These are phyloP conservation scores for Stevia rebaudiana DNA, from an alignment of 140 eudicot genomes.

Conservation along the genomic window DNA sequence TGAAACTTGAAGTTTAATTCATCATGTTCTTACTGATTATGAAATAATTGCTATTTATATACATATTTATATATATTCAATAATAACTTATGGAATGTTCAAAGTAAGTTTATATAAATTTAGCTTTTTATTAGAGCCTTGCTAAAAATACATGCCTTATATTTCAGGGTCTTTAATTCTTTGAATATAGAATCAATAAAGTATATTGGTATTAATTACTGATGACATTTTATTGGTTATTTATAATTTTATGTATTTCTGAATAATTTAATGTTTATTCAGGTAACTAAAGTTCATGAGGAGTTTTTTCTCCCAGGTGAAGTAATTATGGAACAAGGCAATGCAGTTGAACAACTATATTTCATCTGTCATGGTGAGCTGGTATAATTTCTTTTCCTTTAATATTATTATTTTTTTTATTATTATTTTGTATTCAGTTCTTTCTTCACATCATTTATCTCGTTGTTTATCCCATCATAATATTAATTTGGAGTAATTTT, in stretches of 20 bases:
- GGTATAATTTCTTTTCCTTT: slow-evolving; percentile 38
- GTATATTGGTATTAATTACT: neutral
- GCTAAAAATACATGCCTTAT: neutral
- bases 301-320: slow-evolving; percentile 96
- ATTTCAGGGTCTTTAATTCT: too few relatives aligned
- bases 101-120: neutral
- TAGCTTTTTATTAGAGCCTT: neutral
- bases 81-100: neutral
- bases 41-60: neutral
- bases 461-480: neutral
- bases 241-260: too few relatives aligned
- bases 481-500: neutral
- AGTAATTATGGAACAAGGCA: slow-evolving; percentile 84
- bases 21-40: neutral
- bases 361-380: slow-evolving; percentile 75
- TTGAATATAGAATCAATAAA: too few relatives aligned
- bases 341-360: slow-evolving; percentile 79
- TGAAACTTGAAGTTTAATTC: neutral
- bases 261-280: slow-evolving; percentile 16
- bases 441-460: neutral
- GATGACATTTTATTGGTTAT: neutral
- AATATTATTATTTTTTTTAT: neutral
- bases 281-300: slow-evolving; percentile 78
- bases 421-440: neutral
- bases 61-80: neutral